Percentiles rank a stretch among this genome's conserved stretches.
phyloP scores from a whole-genome alignment of 2,329 filamentous ascomycete genomes.

The Verticillium nubilum region DNA sequence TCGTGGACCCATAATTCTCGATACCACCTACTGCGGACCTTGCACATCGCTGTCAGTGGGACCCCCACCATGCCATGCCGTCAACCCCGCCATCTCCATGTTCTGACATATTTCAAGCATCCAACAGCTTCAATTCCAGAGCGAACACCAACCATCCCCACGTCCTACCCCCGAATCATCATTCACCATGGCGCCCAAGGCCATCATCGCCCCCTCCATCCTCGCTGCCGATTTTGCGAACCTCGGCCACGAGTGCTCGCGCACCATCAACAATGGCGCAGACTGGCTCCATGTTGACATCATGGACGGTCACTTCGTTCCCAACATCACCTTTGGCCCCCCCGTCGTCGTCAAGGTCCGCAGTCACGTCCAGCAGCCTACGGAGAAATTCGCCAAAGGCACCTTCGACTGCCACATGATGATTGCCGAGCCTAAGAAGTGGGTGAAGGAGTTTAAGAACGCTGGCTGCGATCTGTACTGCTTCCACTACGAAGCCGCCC shows the following conservation, averaged over 20 bases:
- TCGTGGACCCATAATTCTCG: too few relatives aligned
- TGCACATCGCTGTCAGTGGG: too few relatives aligned
- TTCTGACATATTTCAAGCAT: too few relatives aligned
- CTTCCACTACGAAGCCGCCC: constrained; percentile 97
- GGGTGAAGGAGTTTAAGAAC: constrained; percentile 91
- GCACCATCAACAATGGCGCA: constrained; percentile 79
- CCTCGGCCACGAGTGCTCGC: constrained; percentile 78
- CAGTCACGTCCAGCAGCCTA: constrained; percentile 72
- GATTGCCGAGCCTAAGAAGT: constrained; percentile 98
- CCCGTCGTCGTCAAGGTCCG: constrained; percentile 95
- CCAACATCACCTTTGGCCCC: constrained; percentile 95
- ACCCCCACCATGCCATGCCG: too few relatives aligned
- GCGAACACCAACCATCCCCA: not conserved
- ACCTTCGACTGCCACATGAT: constrained; percentile 99
- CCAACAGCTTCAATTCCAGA: too few relatives aligned
- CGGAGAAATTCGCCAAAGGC: constrained; percentile 65
- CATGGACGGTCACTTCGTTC: constrained; percentile 96
- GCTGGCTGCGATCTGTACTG: constrained; percentile 98
- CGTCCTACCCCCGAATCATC: not conserved
- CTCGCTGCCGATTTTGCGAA: constrained; percentile 92
- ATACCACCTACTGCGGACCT: too few relatives aligned
- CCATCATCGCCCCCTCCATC: constrained; percentile 98
- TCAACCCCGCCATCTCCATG: too few relatives aligned
- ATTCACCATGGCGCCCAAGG: constrained; percentile 69
- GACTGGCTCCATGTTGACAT: constrained; percentile 97